Base-by-base conservation (phyloP, 176 grass and related monocot genomes). In the Avena atlantica region DNA sequence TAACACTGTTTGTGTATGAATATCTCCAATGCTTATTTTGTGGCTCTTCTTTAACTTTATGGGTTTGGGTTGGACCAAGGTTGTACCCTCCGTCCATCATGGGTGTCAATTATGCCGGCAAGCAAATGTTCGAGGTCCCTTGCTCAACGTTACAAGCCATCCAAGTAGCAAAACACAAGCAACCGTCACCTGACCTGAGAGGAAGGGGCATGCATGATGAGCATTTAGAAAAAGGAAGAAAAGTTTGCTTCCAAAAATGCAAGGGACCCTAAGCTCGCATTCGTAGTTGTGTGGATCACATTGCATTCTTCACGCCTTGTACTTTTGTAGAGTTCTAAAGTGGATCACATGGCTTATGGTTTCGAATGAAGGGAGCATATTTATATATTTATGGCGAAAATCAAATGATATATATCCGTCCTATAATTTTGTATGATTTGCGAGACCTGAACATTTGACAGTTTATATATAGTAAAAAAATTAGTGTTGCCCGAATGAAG, bases 131-230 rank as follows among this genome's bases (percentile, higher is more conserved):
- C n/a, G 36, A 76, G 75, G 75, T 85, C 11, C 83, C 70, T 89
- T 89, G 83, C 23, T 59, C 78, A 60, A 4, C 13, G n/a, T 56
- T 76, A 19, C 88, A 86, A 89, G 83, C 69, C 40, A 89, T 27
- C 52, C 66, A 78, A 69, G 69, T 45, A 60, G 70, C 66, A 73
- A 68, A 17, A 11, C 48, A 74, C 23, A 85, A 76, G 82, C 88
- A 89, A 85, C 76, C 31, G 12, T 14, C 37, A 44, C 57, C 62
- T 44, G 42, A 44, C 4, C 65, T 50, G 74, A 77, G 9, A 1
- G 17, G 29, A 20, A 16, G 19, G 6, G 64, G 14, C 44, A 34
- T 13, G 47, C 29, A 76, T 50, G 45, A 48, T 31, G 29, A 11
- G 25, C 81, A 78, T 82, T 9, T 25, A 68, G 27, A 31, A 68